Evolutionary conservation across 2,329 filamentous ascomycete species (phyloP).

Genomic region (Metarhizium guizhouense): DNA sequence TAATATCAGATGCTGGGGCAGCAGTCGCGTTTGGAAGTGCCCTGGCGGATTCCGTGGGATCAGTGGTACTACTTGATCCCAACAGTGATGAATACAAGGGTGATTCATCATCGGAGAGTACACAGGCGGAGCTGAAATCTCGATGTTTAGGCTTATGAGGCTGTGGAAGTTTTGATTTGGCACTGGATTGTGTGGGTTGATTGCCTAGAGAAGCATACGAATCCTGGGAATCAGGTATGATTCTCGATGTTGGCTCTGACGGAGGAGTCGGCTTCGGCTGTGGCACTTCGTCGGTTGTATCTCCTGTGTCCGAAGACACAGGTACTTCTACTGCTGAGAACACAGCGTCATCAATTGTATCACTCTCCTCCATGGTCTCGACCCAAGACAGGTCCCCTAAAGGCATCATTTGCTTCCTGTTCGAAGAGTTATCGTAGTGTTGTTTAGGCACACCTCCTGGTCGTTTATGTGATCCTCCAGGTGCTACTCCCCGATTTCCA

Average conservation of each 20-base stretch:
- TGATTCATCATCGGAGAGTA: constrained; percentile 27
- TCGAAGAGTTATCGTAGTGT: neutral
- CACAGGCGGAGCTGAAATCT: constrained; percentile 9
- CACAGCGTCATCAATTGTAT: constrained; percentile 4
- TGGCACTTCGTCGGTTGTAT: constrained; percentile 5
- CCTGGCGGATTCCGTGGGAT: neutral
- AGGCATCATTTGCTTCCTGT: neutral
- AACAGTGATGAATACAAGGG: constrained; percentile 15
- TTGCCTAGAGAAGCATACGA: constrained; percentile 7
- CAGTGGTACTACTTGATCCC: neutral
- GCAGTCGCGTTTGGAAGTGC: neutral
- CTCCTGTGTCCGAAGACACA: constrained; percentile 1
- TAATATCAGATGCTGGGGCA: neutral
- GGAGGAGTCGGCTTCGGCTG: constrained; percentile 1
- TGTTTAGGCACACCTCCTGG: neutral
- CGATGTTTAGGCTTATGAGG: neutral
- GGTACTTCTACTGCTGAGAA: constrained; percentile 5
- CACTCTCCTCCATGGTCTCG: constrained; percentile 3
- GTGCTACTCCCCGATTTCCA: neutral
- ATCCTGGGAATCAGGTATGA: constrained; percentile 22
- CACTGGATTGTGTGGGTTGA: neutral
- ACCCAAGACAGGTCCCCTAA: neutral
- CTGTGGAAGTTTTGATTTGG: neutral
- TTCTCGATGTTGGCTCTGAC: neutral
- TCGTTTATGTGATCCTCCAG: neutral